These are phyloP conservation scores for Ceratocystis ficicola DNA, from an alignment of 2,329 filamentous ascomycete species.

Conservation along the genomic window DNA sequence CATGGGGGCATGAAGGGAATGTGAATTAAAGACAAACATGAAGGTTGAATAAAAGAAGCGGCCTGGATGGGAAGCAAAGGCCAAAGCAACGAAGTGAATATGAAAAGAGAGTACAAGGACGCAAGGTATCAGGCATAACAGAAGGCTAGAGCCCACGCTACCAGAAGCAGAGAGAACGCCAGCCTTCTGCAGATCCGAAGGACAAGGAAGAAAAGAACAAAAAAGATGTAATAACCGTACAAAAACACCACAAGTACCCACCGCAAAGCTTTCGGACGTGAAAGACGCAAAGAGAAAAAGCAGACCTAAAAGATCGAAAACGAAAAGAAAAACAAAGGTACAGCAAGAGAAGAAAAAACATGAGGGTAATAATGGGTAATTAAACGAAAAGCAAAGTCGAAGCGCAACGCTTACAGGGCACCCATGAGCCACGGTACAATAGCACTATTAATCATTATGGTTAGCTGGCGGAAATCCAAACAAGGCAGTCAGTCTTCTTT, in stretches of 20 bases:
- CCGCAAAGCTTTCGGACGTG: slow-evolving; percentile 16
- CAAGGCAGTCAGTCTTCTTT: no score
- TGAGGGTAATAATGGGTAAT: slow-evolving; percentile 12
- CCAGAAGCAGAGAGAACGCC: slow-evolving; percentile 13
- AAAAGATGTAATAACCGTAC: slow-evolving; percentile 14
- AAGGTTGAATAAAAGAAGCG: slow-evolving; percentile 14
- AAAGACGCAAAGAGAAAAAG: slow-evolving; percentile 17
- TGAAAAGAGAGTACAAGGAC: slow-evolving; percentile 5
- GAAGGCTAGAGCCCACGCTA: neutral
- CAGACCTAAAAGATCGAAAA: slow-evolving; percentile 17
- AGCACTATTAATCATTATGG: slow-evolving; percentile 29
- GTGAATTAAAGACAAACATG: slow-evolving; percentile 18
- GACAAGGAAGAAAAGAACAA: neutral
- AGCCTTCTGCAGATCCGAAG: neutral
- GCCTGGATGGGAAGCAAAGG: neutral
- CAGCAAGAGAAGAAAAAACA: slow-evolving; percentile 10
- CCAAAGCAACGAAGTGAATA: slow-evolving; percentile 9
- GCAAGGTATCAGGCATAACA: slow-evolving; percentile 23
- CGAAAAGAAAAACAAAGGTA: slow-evolving; percentile 8
- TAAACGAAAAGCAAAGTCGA: slow-evolving; percentile 17
- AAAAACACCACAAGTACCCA: slow-evolving; percentile 17
- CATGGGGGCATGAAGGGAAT: slow-evolving; percentile 22
- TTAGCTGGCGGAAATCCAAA: no score
- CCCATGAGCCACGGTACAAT: slow-evolving; percentile 42
- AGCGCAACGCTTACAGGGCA: slow-evolving; percentile 32